phyloP scores from a whole-genome alignment of 345 rosid genomes.

The Populus euphratica region DNA sequence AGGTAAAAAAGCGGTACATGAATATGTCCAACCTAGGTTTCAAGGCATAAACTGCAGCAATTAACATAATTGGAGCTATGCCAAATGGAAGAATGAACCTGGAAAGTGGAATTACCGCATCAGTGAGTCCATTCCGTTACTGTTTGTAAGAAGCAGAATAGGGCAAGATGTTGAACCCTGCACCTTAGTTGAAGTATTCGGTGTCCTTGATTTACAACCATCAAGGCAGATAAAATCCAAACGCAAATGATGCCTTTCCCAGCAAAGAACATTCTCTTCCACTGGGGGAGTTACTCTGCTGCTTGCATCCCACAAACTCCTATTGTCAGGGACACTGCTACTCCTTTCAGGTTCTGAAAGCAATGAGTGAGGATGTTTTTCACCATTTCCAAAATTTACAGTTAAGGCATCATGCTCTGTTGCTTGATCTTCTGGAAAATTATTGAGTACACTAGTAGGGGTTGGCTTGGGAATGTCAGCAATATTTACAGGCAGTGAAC shows the following conservation, averaged over 20 bases:
- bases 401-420: constrained; percentile 16
- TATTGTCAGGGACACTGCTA: constrained; percentile 5
- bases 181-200: constrained; percentile 29
- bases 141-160: constrained; percentile 58
- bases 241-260: constrained; percentile 52
- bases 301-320: constrained; percentile 60
- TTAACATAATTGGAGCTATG: neutral
- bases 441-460: constrained; percentile 12
- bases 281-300: constrained; percentile 45
- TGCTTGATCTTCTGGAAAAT: constrained; percentile 25
- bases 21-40: neutral
- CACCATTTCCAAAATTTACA: constrained; percentile 23
- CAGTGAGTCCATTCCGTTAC: constrained; percentile 29
- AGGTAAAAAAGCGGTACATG: neutral
- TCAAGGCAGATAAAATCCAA: constrained; percentile 56
- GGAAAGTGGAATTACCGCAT: constrained; percentile 48
- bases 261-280: constrained; percentile 59
- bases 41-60: neutral
- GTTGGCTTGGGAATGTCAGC: constrained; percentile 26
- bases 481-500: constrained; percentile 27
- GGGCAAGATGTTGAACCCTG: constrained; percentile 66
- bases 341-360: constrained; percentile 25
- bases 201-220: constrained; percentile 27
- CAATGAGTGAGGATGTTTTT: constrained; percentile 15
- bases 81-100: neutral